These are phyloP conservation scores for Mycena albidolilacea DNA, from an alignment of 768 basidiomycete species.

Conservation along the genomic window DNA sequence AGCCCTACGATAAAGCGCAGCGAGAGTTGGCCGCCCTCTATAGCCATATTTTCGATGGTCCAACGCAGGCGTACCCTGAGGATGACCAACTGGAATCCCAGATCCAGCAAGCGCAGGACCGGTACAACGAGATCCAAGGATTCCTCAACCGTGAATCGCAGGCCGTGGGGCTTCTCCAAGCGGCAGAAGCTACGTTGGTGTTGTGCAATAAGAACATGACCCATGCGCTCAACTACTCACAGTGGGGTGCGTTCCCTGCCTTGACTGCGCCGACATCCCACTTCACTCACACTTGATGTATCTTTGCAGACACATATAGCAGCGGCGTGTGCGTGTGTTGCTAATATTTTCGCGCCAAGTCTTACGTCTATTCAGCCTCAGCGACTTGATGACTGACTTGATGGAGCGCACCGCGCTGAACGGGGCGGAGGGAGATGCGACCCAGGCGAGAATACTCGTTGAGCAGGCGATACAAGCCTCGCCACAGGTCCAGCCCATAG, in stretches of 20 bases:
- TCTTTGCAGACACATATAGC: conserved; percentile 56
- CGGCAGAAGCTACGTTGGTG: conserved; percentile 53
- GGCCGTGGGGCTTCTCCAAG: conserved; percentile 54
- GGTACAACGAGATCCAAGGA: conserved; percentile 55
- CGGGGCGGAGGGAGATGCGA: conserved; percentile 52
- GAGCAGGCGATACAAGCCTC: conserved; percentile 56
- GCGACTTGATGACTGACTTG: conserved; percentile 50
- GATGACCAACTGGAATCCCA: conserved; percentile 61
- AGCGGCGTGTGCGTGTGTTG: conserved; percentile 44
- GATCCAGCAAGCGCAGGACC: conserved; percentile 49
- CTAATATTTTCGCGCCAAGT: too few relatives aligned
- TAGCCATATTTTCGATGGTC: conserved; percentile 59
- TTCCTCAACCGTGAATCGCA: conserved; percentile 57
- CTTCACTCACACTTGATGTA: conserved; percentile 6
- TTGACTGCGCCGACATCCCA: neutral
- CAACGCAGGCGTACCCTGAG: conserved; percentile 61
- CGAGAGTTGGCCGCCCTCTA: conserved; percentile 58
- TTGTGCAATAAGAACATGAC: conserved; percentile 50
- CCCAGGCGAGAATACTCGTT: conserved; percentile 53
- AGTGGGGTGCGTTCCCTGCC: conserved; percentile 49
- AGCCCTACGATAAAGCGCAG: conserved; percentile 47
- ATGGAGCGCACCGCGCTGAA: conserved; percentile 59
- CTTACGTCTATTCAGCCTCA: too few relatives aligned
- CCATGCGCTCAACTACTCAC: conserved; percentile 57
- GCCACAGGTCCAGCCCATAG: conserved; percentile 56